These are phyloP conservation scores for Aspergillus egyptiacus DNA, from an alignment of 495 filamentous ascomycete species.

Conservation along the genomic window DNA sequence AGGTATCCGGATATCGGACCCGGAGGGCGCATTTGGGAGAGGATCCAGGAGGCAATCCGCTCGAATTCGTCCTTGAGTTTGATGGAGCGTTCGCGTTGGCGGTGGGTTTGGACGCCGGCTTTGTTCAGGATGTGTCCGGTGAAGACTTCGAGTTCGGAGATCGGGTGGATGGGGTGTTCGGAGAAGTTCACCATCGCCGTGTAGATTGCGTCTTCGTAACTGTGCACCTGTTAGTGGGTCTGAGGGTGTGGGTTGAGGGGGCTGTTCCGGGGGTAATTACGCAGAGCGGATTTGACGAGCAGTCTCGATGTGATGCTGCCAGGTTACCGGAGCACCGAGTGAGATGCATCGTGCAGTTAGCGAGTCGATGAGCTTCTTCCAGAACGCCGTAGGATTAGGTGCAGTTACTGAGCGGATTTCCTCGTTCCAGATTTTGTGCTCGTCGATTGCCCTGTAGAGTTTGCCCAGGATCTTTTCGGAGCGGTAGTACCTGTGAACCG, in stretches of 20 bases:
- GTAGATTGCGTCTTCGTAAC: conserved; percentile 60
- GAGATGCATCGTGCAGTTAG: conserved; percentile 43
- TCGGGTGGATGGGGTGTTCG: conserved; percentile 47
- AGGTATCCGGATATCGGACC: conserved; percentile 2
- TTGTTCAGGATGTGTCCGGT: conserved; percentile 65
- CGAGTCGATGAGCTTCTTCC: conserved; percentile 25
- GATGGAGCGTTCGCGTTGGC: conserved; percentile 56
- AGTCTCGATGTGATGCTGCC: conserved; percentile 32
- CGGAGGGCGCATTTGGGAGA: conserved; percentile 32
- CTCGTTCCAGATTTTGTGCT: conserved; percentile 58
- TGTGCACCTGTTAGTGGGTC: conserved; percentile 19
- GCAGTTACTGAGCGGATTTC: conserved; percentile 7
- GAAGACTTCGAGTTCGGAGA: conserved; percentile 73
- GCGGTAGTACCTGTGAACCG: conserved; percentile 50
- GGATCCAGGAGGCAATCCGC: conserved; percentile 40
- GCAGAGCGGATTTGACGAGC: conserved; percentile 47
- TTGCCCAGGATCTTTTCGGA: conserved; percentile 65
- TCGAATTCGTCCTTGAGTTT: conserved; percentile 56
- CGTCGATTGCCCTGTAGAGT: conserved; percentile 70
- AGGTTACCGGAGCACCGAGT: conserved; percentile 36
- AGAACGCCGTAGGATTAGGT: conserved; percentile 5
- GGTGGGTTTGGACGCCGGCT: conserved; percentile 48
- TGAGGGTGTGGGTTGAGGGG: background rate
- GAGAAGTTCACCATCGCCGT: conserved; percentile 53
- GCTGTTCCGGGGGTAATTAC: conserved; percentile 34